Evolutionary conservation across 163 green algal genomes (phyloP), one percentile per base, ranked within the genome.

Genomic region (Trebouxiophyceae sp.): DNA sequence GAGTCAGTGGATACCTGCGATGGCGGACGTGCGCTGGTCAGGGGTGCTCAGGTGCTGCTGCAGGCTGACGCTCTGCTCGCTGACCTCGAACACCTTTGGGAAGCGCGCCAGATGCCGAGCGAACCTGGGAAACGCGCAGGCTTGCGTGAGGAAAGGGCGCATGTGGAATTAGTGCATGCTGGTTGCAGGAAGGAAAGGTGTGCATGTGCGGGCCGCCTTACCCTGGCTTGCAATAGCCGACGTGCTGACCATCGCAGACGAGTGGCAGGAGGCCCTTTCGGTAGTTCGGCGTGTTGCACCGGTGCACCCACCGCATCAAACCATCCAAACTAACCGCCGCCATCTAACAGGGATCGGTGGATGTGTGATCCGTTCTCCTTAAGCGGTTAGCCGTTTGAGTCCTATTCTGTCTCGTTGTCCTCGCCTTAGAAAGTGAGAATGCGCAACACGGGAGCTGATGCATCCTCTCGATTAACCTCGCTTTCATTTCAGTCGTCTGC

Each of bases 61-160:
- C 22, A 57, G 47, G 23, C 12, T 30, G 19, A 57, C 47, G 39
- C 22, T 57, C 5, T 28, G 46, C 28, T 63, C 7, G n/a, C 22
- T 31, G 31, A 46, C 23, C 27, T 68, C 33, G 32, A 85, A 85
- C 5, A 81, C 78, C 0, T 71, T 54, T 3, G 44, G 32, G 55
- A 73, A 75, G 7, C 24, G 5, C 8, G 63, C 45, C 29, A 83
- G 66, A 23, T 66, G 22, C 50, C 79, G 29, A 22, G 54, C 56
- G 56, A 85, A 81, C 23, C 68, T 81, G 66, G n/a, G n/a, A n/a
- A n/a, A 50, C 39, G 19, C 19, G 39, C 12, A 50, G 39, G 12
- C 12, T 50, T 50, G 39, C 12, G 12, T n/a, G 39, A 50, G 39
- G 12, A 50, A 50, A 16, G 12, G 12, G 39, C 39, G 12, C 12